Evolutionary conservation across 768 basidiomycete species (phyloP).

Genomic region (Tremella mesenterica): DNA sequence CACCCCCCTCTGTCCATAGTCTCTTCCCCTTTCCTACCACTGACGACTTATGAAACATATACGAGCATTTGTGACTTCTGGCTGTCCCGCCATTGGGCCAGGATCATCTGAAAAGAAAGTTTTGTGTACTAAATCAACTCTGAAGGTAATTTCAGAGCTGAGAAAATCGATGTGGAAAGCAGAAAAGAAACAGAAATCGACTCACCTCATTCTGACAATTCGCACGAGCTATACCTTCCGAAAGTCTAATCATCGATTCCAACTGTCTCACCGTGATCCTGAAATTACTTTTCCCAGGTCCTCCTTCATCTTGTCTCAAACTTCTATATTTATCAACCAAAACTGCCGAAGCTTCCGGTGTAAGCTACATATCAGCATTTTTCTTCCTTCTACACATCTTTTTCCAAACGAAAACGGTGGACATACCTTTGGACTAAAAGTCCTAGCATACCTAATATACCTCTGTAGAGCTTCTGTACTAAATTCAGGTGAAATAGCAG

Average conservation of each 20-base stretch:
- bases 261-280: slow-evolving; percentile 96
- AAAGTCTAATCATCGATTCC: slow-evolving; percentile 95
- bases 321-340: slow-evolving; percentile 91
- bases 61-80: too few relatives aligned
- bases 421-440: slow-evolving; percentile 89
- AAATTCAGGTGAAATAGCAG: slow-evolving; percentile 92
- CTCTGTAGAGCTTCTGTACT: slow-evolving; percentile 92
- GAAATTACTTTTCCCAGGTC: slow-evolving; percentile 79
- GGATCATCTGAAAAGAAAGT: too few relatives aligned
- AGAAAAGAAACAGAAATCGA: too few relatives aligned
- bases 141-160: too few relatives aligned
- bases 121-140: too few relatives aligned
- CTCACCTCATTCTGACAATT: slow-evolving; percentile 87
- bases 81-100: too few relatives aligned
- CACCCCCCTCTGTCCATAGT: too few relatives aligned
- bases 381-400: background rate
- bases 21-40: too few relatives aligned
- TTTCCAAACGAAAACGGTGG: background rate
- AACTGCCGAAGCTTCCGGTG: slow-evolving; percentile 81
- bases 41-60: too few relatives aligned
- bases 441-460: slow-evolving; percentile 93
- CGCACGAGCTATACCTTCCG: slow-evolving; percentile 92
- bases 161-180: too few relatives aligned
- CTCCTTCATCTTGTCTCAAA: slow-evolving; percentile 82
- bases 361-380: slow-evolving; percentile 55